Percentiles rank a stretch among this genome's conserved stretches.
Conservation (phyloP, 495 filamentous ascomycete genomes). For the Lophium mytilinum region DNA sequence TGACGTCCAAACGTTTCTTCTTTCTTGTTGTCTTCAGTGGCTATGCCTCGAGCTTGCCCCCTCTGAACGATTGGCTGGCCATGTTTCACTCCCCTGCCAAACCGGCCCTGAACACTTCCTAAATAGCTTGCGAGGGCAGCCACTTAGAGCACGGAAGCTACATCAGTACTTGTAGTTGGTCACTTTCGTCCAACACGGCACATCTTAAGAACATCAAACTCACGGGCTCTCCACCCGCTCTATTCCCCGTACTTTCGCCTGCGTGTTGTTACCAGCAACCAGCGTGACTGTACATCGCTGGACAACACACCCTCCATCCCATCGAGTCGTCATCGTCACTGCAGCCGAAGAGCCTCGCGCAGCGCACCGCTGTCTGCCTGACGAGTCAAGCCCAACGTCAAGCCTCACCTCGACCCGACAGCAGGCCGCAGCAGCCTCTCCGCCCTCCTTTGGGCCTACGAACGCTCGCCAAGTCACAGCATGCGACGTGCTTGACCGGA, state of each 20-base stretch:
- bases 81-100: slow-evolving; percentile 26
- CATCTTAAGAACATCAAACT: slow-evolving; percentile 11
- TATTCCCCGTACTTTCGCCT: slow-evolving; percentile 8
- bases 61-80: slow-evolving; percentile 15
- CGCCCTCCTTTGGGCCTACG: slow-evolving; percentile 8
- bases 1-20: slow-evolving; percentile 12
- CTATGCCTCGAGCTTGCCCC: slow-evolving; percentile 16
- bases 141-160: slow-evolving; percentile 12
- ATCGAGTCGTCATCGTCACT: not conserved
- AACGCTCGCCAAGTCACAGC: slow-evolving; percentile 1
- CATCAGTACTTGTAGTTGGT: slow-evolving; percentile 17
- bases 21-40: slow-evolving; percentile 16
- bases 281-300: slow-evolving; percentile 1
- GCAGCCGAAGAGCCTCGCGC: not conserved
- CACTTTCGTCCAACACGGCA: slow-evolving; percentile 14
- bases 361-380: slow-evolving; percentile 19
- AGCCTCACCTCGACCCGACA: slow-evolving; percentile 8
- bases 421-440: slow-evolving; percentile 4
- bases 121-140: slow-evolving; percentile 22
- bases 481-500: not conserved
- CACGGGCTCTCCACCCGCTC: slow-evolving; percentile 10
- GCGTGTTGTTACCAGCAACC: slow-evolving; percentile 1
- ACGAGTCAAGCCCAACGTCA: slow-evolving; percentile 18
- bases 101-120: slow-evolving; percentile 18
- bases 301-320: slow-evolving; percentile 1